A percentile compares a stretch with the other conserved stretches of the same genome.
Evolutionary conservation across 75 land plant genomes (phyloP).

Genomic region (Cryptomeria japonica): DNA sequence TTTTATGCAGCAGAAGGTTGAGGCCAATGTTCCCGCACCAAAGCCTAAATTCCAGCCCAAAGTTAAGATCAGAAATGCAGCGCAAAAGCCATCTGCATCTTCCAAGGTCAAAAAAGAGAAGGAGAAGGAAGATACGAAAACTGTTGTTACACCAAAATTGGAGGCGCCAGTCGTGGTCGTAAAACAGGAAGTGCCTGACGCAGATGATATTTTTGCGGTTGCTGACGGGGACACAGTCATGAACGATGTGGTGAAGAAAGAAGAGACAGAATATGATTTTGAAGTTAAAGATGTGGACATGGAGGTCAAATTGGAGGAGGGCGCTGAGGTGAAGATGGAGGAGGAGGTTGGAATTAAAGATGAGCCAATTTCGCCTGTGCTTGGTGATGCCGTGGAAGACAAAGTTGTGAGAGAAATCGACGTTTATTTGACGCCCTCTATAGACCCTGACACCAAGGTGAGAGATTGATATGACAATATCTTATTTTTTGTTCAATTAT

Average conservation of each 20-base stretch:
- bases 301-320: not conserved
- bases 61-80: not conserved
- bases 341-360: constrained; percentile 10
- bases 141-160: not conserved
- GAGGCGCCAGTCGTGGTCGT: not conserved
- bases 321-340: not conserved
- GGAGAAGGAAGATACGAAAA: not conserved
- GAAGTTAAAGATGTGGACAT: constrained; percentile 3
- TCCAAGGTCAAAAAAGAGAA: not conserved
- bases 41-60: constrained; percentile 6
- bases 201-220: too few relatives aligned
- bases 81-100: not conserved
- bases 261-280: not conserved
- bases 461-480: not conserved
- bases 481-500: not conserved
- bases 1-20: constrained; percentile 2
- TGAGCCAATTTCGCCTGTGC: not conserved
- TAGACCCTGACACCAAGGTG: constrained; percentile 62
- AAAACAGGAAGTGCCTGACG: not conserved
- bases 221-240: not conserved
- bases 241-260: not conserved
- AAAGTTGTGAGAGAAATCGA: constrained; percentile 74
- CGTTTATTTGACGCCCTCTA: constrained; percentile 51
- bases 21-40: not conserved
- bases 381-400: constrained; percentile 25